Evolutionary conservation across 2,329 filamentous ascomycete species (phyloP).

Genomic region (Epichloe gansuensis): DNA sequence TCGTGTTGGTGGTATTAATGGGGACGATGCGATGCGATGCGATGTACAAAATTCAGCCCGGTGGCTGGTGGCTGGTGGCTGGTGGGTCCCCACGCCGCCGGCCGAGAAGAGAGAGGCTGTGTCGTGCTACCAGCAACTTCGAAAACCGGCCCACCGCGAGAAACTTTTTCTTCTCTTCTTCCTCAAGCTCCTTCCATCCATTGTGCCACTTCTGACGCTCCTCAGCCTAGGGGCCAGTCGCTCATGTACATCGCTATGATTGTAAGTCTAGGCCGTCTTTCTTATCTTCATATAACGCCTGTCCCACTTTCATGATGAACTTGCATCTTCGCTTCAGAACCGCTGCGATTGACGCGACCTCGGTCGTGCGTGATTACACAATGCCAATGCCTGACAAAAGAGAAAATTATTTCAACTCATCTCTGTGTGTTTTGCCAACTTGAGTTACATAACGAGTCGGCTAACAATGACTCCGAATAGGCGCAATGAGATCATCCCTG

Average conservation of each 20-base stretch:
- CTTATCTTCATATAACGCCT: background rate
- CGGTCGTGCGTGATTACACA: slow-evolving; percentile 31
- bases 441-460: background rate
- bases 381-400: slow-evolving; percentile 26
- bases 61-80: background rate
- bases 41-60: background rate
- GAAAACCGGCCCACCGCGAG: background rate
- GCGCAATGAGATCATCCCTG: slow-evolving; percentile 25
- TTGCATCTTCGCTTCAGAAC: slow-evolving; percentile 35
- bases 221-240: background rate
- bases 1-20: slow-evolving; percentile 3
- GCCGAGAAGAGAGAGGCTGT: too few relatives aligned
- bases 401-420: background rate
- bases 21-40: background rate
- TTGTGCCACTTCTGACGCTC: background rate
- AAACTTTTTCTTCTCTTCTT: background rate
- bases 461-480: slow-evolving; percentile 11
- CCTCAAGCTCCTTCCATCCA: background rate
- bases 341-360: slow-evolving; percentile 37
- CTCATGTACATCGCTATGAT: slow-evolving; percentile 20
- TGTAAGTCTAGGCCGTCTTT: slow-evolving; percentile 20
- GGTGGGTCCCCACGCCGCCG: slow-evolving; percentile 9
- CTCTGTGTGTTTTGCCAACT: slow-evolving; percentile 1
- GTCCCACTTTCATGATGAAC: slow-evolving; percentile 26
- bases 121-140: background rate